phyloP scores from a whole-genome alignment of 148 eudicot species.

The Chenopodium album region DNA sequence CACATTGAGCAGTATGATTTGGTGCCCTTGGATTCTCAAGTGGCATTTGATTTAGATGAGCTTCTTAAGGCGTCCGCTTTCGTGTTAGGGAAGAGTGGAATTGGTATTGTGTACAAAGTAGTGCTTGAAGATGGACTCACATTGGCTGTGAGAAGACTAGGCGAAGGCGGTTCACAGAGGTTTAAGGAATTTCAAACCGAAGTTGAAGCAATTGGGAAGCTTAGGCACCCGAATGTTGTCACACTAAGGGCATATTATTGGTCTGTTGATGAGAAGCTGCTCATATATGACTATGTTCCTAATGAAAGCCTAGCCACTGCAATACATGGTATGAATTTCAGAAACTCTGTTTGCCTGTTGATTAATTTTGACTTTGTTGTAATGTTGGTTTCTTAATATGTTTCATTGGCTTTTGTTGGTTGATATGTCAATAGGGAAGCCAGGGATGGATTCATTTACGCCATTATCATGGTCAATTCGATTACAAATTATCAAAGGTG shows the following conservation, averaged over 20 bases:
- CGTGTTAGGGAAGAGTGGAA: constrained; percentile 92
- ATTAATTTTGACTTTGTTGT: too few relatives aligned
- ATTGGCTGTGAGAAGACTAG: constrained; percentile 89
- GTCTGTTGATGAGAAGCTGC: constrained; percentile 97
- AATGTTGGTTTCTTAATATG: not conserved
- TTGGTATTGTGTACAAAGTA: constrained; percentile 93
- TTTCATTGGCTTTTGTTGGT: constrained; percentile 11
- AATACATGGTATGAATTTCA: constrained; percentile 62
- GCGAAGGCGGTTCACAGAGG: constrained; percentile 96
- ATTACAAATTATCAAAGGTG: constrained; percentile 68
- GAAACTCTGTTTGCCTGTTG: constrained; percentile 2
- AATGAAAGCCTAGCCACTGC: constrained; percentile 84
- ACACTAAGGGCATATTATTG: constrained; percentile 88
- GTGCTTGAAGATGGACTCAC: constrained; percentile 89
- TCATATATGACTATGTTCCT: constrained; percentile 74
- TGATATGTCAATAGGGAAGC: constrained; percentile 57
- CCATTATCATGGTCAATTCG: constrained; percentile 80
- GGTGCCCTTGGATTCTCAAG: constrained; percentile 65
- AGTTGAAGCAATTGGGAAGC: constrained; percentile 92
- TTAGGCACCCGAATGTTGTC: constrained; percentile 81
- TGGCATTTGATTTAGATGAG: constrained; percentile 82
- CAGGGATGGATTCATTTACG: constrained; percentile 56
- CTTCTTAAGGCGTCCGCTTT: constrained; percentile 98
- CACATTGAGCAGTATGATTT: constrained; percentile 84
- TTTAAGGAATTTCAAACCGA: constrained; percentile 91